phyloP scores from a whole-genome alignment of 352 stramenopile species.

The Phytophthora macrochlamydospora region DNA sequence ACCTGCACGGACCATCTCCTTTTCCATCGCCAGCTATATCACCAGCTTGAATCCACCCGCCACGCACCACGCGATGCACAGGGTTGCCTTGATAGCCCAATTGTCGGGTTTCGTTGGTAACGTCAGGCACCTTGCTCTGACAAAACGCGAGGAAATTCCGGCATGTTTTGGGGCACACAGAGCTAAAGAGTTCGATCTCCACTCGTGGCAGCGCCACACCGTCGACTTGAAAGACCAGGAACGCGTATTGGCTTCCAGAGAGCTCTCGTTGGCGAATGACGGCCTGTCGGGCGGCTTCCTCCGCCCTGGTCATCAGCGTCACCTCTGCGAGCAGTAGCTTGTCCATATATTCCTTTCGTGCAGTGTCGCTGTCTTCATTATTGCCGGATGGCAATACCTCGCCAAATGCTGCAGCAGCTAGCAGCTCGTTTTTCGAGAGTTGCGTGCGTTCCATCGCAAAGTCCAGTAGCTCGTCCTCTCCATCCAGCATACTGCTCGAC shows the following conservation, averaged over 20 bases:
- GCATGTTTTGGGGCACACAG: slow-evolving; percentile 68
- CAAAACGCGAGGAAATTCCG: slow-evolving; percentile 82
- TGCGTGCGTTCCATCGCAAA: slow-evolving; percentile 61
- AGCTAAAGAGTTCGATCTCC: slow-evolving; percentile 72
- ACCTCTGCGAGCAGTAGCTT: slow-evolving; percentile 54
- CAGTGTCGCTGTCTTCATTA: slow-evolving; percentile 15
- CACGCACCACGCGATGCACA: slow-evolving; percentile 70
- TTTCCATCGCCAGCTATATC: slow-evolving; percentile 52
- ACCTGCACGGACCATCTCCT: slow-evolving; percentile 57
- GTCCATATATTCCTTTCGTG: slow-evolving; percentile 26
- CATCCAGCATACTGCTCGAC: slow-evolving; percentile 43
- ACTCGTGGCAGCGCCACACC: slow-evolving; percentile 61
- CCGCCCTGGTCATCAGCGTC: slow-evolving; percentile 49
- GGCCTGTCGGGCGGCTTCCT: slow-evolving; percentile 47
- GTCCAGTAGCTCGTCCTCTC: slow-evolving; percentile 61
- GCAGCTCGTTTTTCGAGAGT: slow-evolving; percentile 52
- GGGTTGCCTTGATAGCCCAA: slow-evolving; percentile 60
- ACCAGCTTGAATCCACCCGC: slow-evolving; percentile 77
- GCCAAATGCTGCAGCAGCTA: slow-evolving; percentile 63
- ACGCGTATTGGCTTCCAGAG: slow-evolving; percentile 62
- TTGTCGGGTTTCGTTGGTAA: slow-evolving; percentile 37
- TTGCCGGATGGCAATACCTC: slow-evolving; percentile 9
- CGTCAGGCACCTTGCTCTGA: slow-evolving; percentile 49
- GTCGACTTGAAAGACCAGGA: slow-evolving; percentile 67
- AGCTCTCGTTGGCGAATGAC: slow-evolving; percentile 48